A percentile compares a stretch with the other conserved stretches of the same genome.
Evolutionary conservation across 2,329 filamentous ascomycete genomes (phyloP).

Genomic region (Calonectria montana): DNA sequence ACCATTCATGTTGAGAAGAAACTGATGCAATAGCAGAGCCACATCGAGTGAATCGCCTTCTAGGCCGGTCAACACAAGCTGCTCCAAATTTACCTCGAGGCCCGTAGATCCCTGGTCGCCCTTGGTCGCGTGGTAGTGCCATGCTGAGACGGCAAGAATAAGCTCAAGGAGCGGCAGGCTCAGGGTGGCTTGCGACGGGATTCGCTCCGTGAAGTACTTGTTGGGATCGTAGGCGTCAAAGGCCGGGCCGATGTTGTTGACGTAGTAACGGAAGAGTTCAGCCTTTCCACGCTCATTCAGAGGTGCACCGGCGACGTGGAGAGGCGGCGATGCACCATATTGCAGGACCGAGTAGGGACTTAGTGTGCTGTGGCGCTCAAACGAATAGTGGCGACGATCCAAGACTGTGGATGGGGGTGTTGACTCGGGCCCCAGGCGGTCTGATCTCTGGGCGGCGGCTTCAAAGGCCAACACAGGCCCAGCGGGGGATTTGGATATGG

Average conservation of each 20-base stretch:
- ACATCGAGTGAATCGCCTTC: conserved; percentile 21
- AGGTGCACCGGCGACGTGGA: conserved; percentile 11
- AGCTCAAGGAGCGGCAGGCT: conserved; percentile 26
- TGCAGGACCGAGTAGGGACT: conserved; percentile 12
- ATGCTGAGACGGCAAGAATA: conserved; percentile 21
- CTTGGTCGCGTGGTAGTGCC: conserved; percentile 19
- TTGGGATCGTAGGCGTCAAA: conserved; percentile 32
- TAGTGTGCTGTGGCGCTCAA: conserved; percentile 16
- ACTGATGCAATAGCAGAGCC: conserved; percentile 17
- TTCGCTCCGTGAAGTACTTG: conserved; percentile 20
- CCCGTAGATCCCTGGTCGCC: conserved; percentile 1
- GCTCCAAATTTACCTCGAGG: conserved; percentile 13
- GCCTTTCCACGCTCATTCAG: conserved; percentile 21
- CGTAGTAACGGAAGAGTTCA: conserved; percentile 28
- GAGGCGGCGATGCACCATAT: background rate
- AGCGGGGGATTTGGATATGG: background rate
- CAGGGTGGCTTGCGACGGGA: conserved; percentile 23
- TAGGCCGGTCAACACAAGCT: conserved; percentile 17
- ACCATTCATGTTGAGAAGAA: conserved; percentile 24
- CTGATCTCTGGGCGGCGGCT: background rate
- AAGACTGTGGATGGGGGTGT: background rate
- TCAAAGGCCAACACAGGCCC: background rate
- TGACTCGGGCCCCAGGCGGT: background rate
- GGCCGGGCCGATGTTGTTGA: conserved; percentile 29
- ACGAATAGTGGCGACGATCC: background rate